Base-by-base conservation (phyloP, 2,329 filamentous ascomycete genomes). In the Diaporthe ampelina region DNA sequence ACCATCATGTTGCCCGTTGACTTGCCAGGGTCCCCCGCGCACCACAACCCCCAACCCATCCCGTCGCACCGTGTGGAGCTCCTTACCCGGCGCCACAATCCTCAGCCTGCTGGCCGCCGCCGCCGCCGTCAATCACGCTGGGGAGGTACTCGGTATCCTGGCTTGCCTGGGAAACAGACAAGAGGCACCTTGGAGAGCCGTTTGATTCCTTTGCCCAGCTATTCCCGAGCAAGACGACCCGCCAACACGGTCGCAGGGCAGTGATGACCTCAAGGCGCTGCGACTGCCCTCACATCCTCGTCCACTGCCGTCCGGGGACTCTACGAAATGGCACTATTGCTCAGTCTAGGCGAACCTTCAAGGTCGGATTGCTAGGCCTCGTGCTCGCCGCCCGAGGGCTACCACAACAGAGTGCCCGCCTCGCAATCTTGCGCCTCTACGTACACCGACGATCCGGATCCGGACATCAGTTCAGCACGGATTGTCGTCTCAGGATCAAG, bases 301-400 rank as follows among this genome's bases (percentile, higher is more conserved):
- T 67, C 63, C 32, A 8, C 15, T 54, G 32, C 48, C 32, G 63
- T 24, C 32, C 48, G 21, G 26, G 63, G 32, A n/a, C 63, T 37
- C 32, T 50, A 37, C 29, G 26, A 54, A 48, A 68, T 40, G 21
- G 32, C 63, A 37, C 63, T 68, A 68, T 40, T 54, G 13, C 26
- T 54, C 32, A 54, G 63, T 54, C 63, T 68, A 54, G 32, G 32
- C 32, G 48, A 68, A 68, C 63, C 63, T 68, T 68, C 45, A 68
- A 35, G 11, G 63, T 54, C 15, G 63, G 63, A 54, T 68, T 37
- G 32, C 40, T n/a, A 40, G 48, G 24, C 32, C 32, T 40, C 19
- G 7, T 52, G 15, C 48, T 68, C 37, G 21, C 45, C n/a, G 45
- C 63, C 48, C 40, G 48, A 54, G 11, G 2, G 63, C 63, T 52